These are phyloP conservation scores for Metrosideros polymorpha DNA, from an alignment of 441 rosid genomes.

Conservation along the genomic window DNA sequence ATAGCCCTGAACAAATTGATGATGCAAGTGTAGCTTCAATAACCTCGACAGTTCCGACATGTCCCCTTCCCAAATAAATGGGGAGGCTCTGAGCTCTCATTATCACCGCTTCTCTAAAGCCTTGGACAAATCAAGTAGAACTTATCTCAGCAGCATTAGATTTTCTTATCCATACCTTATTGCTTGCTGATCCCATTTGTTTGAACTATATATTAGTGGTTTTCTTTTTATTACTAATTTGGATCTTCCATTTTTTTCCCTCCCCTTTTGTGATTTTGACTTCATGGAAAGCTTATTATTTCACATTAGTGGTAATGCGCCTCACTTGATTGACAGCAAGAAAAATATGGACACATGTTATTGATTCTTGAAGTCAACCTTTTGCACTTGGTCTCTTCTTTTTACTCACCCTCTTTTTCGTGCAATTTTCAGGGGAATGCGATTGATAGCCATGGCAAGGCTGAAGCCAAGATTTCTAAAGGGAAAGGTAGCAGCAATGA, in stretches of 20 bases:
- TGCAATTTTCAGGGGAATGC: constrained; percentile 63
- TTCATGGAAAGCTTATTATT: neutral
- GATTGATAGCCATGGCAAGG: constrained; percentile 95
- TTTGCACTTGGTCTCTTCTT: neutral
- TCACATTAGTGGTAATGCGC: constrained; percentile 42
- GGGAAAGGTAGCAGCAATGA: constrained; percentile 97
- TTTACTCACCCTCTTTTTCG: neutral
- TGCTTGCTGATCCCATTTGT: neutral
- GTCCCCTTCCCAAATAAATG: neutral
- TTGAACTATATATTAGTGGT: neutral
- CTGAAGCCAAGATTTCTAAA: constrained; percentile 57
- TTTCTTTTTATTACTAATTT: neutral
- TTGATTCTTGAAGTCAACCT: neutral
- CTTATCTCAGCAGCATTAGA: neutral
- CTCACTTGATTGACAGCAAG: neutral
- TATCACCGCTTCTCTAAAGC: neutral
- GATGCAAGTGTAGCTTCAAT: neutral
- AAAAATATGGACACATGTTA: neutral
- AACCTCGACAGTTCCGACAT: neutral
- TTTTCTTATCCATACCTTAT: neutral
- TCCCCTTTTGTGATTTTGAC: neutral
- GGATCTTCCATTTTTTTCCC: neutral
- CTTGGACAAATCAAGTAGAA: neutral
- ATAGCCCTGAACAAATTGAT: neutral
- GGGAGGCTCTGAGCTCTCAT: neutral